Percentiles rank a stretch among this genome's conserved stretches.
Conservation (phyloP, 495 filamentous ascomycete species). For the Thozetella sp. region DNA sequence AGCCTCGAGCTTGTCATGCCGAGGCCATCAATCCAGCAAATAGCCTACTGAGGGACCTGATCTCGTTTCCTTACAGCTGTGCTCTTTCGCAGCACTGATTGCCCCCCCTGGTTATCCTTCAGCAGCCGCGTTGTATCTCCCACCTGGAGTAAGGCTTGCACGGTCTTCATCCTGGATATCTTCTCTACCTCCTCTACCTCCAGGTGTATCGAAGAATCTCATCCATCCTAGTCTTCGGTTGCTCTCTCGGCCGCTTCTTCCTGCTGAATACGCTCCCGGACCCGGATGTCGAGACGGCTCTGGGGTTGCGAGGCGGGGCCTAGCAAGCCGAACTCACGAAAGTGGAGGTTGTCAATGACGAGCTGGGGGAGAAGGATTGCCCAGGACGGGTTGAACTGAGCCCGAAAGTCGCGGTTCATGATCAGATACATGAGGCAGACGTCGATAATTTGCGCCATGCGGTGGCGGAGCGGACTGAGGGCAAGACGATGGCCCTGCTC, state of each 20-base stretch:
- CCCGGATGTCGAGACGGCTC: not conserved
- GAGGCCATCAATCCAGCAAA: no score
- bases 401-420: slow-evolving; percentile 13
- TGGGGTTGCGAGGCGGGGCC: not conserved
- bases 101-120: no score
- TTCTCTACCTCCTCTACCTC: no score
- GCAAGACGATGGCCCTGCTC: slow-evolving; percentile 8
- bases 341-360: slow-evolving; percentile 5
- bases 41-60: no score
- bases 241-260: not conserved
- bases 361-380: slow-evolving; percentile 2
- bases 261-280: not conserved
- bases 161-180: no score
- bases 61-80: no score
- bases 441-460: slow-evolving; percentile 18
- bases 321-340: not conserved
- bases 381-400: slow-evolving; percentile 3
- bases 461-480: slow-evolving; percentile 11
- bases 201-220: no score
- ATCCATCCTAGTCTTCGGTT: not conserved
- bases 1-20: no score
- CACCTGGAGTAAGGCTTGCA: no score
- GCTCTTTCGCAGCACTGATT: no score
- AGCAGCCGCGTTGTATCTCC: no score
- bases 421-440: slow-evolving; percentile 10